Evolutionary conservation across 2,329 filamentous ascomycete genomes (phyloP), one percentile per base, ranked within the genome.

Genomic region (Aureobasidium pullulans): DNA sequence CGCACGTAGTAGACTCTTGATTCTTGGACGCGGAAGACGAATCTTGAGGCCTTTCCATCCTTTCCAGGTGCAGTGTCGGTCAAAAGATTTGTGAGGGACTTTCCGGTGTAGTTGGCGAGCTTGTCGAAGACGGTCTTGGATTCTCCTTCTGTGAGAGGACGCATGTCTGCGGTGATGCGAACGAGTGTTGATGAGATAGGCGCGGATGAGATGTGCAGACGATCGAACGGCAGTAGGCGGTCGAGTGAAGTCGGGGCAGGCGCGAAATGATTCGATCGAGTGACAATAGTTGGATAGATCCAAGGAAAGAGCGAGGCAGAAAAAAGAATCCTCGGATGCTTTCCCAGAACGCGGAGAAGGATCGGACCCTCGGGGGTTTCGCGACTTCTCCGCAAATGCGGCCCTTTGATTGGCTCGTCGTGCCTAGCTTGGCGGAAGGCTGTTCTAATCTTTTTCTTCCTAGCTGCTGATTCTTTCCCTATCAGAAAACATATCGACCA

Each of bases 1-100:
- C 89, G 86, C 43, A 96, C 88, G 70, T 97, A 97, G 81, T 95
- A 97, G 65, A 96, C 90, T 64, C 92, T 84, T 68, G 84, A 85
- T 66, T 88, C 85, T 72, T 93, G 86, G 58, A 95, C 80, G 59
- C 90, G 87, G 74, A 96, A 96, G 63, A 95, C 90, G 74, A 90
- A 87, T 69, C 90, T 86, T 53, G 31, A 43, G 57, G 64, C 59
- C 46, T 68, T 69, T 32, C 82, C 80, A 62, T 85, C 82, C 67
- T 82, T 80, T 47, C 46, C 60, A 43, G 81, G 83, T 63, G 69
- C 71, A 64, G 69, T 76, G 64, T 71, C 66, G 61, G 71, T 72
- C 64, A 79, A 76, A 66, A 96, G 83, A 74, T 90, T 86, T 74
- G 91, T 93, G 66, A 96, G 82, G 16, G 89, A 92, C 68, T 83